A percentile compares a stretch with the other conserved stretches of the same genome.
Conservation (phyloP, 176 grass and related monocot species). For the Saccharum spontaneum region DNA sequence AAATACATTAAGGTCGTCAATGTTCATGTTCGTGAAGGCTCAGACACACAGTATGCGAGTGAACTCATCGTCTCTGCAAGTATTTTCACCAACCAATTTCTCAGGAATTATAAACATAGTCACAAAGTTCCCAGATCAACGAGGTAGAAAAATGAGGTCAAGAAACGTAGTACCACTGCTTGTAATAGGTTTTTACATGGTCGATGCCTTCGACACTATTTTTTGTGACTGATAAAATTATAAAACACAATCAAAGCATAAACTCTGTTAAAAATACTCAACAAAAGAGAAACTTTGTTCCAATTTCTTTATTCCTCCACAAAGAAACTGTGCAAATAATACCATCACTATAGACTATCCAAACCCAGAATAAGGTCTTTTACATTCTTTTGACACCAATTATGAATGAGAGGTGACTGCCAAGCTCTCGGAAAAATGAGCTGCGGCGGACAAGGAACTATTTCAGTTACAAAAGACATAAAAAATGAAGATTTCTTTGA, state of each 20-base stretch:
- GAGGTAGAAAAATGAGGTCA: background rate
- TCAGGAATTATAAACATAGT: background rate
- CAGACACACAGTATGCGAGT: background rate
- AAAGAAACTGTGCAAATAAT: background rate
- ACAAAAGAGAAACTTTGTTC: background rate
- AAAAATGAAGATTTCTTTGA: background rate
- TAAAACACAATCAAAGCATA: background rate
- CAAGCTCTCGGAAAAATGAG: conserved; percentile 50
- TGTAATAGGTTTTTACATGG: background rate
- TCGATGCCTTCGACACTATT: background rate
- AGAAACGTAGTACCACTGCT: background rate
- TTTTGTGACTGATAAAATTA: background rate
- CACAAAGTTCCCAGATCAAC: background rate
- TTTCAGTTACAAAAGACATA: conserved; percentile 1
- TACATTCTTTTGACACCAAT: background rate
- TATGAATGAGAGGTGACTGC: background rate
- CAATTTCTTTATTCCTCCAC: background rate
- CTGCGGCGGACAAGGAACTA: conserved; percentile 13
- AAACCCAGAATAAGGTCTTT: background rate
- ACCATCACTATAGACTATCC: background rate
- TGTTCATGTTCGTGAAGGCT: background rate
- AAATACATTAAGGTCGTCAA: background rate
- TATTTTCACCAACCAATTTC: background rate
- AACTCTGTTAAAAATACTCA: background rate
- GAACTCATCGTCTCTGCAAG: too few relatives aligned